Evolutionary conservation across 2,329 filamentous ascomycete genomes (phyloP).

Genomic region (Colletotrichum endophyticum): DNA sequence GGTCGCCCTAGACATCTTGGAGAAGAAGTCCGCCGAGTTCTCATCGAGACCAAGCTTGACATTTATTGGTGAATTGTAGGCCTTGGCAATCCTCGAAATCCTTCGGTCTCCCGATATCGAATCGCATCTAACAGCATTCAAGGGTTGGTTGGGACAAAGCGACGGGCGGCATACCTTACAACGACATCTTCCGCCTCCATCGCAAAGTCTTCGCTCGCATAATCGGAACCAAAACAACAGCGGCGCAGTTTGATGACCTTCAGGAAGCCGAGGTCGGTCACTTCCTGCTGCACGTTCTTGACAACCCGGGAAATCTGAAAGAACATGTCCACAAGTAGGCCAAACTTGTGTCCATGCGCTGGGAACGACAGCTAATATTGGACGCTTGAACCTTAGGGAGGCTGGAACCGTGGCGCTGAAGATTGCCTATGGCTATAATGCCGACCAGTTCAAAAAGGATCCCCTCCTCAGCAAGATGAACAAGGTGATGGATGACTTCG

Average conservation of each 20-base stretch:
- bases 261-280: constrained; percentile 48
- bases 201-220: constrained; percentile 48
- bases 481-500: constrained; percentile 7
- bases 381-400: constrained; percentile 25
- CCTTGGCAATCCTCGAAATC: not conserved
- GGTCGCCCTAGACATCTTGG: constrained; percentile 40
- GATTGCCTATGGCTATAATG: constrained; percentile 19
- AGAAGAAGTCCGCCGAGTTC: constrained; percentile 32
- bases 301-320: constrained; percentile 38
- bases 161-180: constrained; percentile 38
- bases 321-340: constrained; percentile 44
- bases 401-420: constrained; percentile 5
- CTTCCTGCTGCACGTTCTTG: constrained; percentile 45
- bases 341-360: not conserved
- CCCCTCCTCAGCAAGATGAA: constrained; percentile 13
- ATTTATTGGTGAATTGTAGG: constrained; percentile 41
- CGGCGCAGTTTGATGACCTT: constrained; percentile 41
- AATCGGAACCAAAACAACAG: constrained; percentile 44
- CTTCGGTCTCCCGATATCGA: not conserved
- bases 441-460: constrained; percentile 11
- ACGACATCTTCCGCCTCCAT: constrained; percentile 39
- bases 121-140: not conserved
- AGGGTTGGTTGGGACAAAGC: constrained; percentile 40
- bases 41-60: constrained; percentile 36
- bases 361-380: not conserved